Evolutionary conservation across 495 filamentous ascomycete genomes (phyloP).

Genomic region (Penicillium paxilli): DNA sequence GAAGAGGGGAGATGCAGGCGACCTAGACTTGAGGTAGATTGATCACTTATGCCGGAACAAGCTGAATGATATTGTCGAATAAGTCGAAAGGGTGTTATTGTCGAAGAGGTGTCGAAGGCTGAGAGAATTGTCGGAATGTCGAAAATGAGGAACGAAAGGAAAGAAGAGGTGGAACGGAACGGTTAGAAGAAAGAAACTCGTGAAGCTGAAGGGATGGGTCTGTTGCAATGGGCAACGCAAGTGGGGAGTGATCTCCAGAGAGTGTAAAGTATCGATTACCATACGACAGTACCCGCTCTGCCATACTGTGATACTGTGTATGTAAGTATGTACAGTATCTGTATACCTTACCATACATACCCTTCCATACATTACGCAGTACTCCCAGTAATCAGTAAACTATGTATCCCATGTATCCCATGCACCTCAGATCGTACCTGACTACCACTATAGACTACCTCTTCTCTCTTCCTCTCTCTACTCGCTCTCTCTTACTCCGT

Average conservation of each 20-base stretch:
- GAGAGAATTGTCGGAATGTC: conserved; percentile 7
- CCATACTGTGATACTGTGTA: too few species aligned
- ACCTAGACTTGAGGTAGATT: not conserved
- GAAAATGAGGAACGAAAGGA: conserved; percentile 19
- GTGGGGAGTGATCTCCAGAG: conserved; percentile 49
- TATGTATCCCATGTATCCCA: too few species aligned
- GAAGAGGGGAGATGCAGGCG: conserved; percentile 14
- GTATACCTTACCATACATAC: too few species aligned
- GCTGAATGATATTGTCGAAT: not conserved
- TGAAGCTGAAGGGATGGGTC: conserved; percentile 54
- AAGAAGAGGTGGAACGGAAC: conserved; percentile 30
- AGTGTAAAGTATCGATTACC: not conserved
- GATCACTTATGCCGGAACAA: not conserved
- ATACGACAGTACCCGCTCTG: too few species aligned
- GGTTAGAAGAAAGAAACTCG: conserved; percentile 38
- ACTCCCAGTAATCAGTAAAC: too few species aligned
- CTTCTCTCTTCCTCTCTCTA: too few species aligned
- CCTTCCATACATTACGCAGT: not conserved
- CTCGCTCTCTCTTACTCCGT: too few species aligned
- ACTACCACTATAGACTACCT: too few species aligned
- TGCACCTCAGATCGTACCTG: too few species aligned
- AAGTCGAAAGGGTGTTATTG: conserved; percentile 1
- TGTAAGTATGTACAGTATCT: too few species aligned
- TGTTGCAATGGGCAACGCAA: conserved; percentile 55
- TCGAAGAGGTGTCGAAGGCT: conserved; percentile 14